These are phyloP conservation scores for Suaeda aralocaspica DNA, from an alignment of 148 eudicot genomes.

Conservation along the genomic window DNA sequence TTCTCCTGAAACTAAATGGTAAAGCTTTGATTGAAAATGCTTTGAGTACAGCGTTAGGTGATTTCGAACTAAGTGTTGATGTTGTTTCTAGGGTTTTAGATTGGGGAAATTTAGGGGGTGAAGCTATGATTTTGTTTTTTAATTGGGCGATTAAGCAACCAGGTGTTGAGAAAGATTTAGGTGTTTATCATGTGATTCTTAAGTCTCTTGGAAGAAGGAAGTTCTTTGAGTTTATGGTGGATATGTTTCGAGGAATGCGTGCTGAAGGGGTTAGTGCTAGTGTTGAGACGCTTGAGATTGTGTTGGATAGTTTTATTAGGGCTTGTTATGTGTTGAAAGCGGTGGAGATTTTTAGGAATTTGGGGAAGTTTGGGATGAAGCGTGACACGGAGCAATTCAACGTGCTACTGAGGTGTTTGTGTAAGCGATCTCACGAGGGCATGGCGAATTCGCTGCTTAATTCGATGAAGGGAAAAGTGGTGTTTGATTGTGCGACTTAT, in stretches of 20 bases:
- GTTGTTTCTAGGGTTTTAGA: constrained; percentile 60
- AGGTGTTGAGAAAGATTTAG: constrained; percentile 28
- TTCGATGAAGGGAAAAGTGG: constrained; percentile 58
- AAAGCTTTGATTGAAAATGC: constrained; percentile 48
- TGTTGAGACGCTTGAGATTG: constrained; percentile 50
- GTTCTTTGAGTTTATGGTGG: constrained; percentile 52
- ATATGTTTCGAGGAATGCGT: constrained; percentile 47
- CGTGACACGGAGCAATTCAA: constrained; percentile 51
- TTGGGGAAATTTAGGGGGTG: constrained; percentile 60
- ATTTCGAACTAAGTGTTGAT: constrained; percentile 38
- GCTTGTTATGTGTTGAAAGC: constrained; percentile 54
- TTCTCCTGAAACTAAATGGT: constrained; percentile 68
- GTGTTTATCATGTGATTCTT: constrained; percentile 49
- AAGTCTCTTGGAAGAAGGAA: constrained; percentile 85
- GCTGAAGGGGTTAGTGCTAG: constrained; percentile 35
- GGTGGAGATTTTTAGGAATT: constrained; percentile 43
- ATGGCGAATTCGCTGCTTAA: constrained; percentile 49
- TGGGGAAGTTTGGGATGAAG: constrained; percentile 55
- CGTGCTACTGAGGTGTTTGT: constrained; percentile 59
- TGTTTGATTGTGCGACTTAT: constrained; percentile 38
- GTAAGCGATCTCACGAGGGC: constrained; percentile 54
- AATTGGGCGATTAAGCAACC: constrained; percentile 63
- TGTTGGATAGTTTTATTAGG: constrained; percentile 64
- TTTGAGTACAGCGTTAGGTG: constrained; percentile 31
- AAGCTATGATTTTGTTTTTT: constrained; percentile 63